Evolutionary conservation across 139 green algal species (phyloP), one percentile per base, ranked within the genome.

Genomic region (Volvox africanus): DNA sequence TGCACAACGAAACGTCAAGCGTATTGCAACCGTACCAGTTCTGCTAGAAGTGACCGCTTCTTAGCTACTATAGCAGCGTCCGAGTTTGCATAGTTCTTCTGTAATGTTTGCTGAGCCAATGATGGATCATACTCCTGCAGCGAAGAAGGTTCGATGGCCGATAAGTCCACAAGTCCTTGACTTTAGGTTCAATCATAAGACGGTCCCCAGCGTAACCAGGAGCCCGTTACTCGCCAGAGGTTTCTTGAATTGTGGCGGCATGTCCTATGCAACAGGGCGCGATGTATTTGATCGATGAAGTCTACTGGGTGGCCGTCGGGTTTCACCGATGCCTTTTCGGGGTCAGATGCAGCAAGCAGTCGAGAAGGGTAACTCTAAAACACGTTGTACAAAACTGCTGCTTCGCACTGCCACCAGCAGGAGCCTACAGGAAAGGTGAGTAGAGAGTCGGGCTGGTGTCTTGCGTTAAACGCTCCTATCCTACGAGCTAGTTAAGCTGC

Each of bases 231-330:
- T 50, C 20, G 55, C 82, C 61, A 90, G 20, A 1, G 89, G 89
- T 71, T 92, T 92, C 76, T 92, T 92, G 32, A 92, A 92, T 44
- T 82, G 44, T 24, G 89, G 75, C 1, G 89, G 89, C 88, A 92
- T 92, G 12, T 5, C 44, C 28, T 28, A 9, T 78, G 32, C 0
- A 32, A 9, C 33, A 62, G 33, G 33, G 35, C 6, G 6, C 14
- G 1, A 21, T 30, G 17, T 68, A 85, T 85, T 1, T 85, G 79
- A 24, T 86, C 0, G 37, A 80, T 36, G 68, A 80, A 36, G 71
- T 80, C 28, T 80, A 30, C 22, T 80, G 28, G 65, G 71, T 80
- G 71, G 71, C 71, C 71, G 71, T 80, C 71, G 32, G 71, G 28
- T 44, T 80, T 55, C 44, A 55, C 44, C 44, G 44, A 55, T 55